Base-by-base conservation (phyloP, 1,284 basidiomycete species). In the Leucoagaricus sp. region DNA sequence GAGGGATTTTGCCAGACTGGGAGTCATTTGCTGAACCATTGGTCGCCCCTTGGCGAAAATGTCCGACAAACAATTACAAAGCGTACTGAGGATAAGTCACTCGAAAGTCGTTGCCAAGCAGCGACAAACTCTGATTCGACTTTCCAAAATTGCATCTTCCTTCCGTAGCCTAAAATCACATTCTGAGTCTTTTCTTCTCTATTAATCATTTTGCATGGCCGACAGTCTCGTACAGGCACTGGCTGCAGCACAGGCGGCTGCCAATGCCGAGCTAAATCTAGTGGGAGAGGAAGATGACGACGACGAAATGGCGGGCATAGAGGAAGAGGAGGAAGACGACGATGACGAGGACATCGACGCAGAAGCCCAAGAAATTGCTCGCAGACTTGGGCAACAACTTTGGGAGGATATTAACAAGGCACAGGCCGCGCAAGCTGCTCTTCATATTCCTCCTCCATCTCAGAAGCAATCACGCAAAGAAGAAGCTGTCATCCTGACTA, bases 331-430 rank as follows among this genome's bases (percentile, higher is more conserved):
- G 40, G 71, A 75, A 10, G 75, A 80, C 8, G 77, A 74, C 5
- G 78, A 77, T 0, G 79, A 83, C 2, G 81, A 82, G 15, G 85
- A 86, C 55, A 80, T 83, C n/a, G 86, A 86, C 26, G 86, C 84
- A 7, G 84, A 88, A 58, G 86, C 86, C 6, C 82, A 87, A 61
- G 87, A 84, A 60, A 87, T 89, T 62, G 86, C 86, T 5, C 78
- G 83, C 47, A 75, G 83, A 31, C 71, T 91, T 28, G 83, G 85
- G 12, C 86, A 87, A 61, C 83, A 90, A 58, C 75, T 91, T 8
- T 84, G 83, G 80, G 87, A 86, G 1, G 86, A 88, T 62, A 86
- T 90, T 45, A 83, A 71, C 62, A 86, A 81, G 64, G 84, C 78
- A 3, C 84, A 80, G 61, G 78, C 78, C 10, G 81, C 40, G 7